Conservation (phyloP, 2,329 filamentous ascomycete genomes). For the Diplodia sapinea region DNA sequence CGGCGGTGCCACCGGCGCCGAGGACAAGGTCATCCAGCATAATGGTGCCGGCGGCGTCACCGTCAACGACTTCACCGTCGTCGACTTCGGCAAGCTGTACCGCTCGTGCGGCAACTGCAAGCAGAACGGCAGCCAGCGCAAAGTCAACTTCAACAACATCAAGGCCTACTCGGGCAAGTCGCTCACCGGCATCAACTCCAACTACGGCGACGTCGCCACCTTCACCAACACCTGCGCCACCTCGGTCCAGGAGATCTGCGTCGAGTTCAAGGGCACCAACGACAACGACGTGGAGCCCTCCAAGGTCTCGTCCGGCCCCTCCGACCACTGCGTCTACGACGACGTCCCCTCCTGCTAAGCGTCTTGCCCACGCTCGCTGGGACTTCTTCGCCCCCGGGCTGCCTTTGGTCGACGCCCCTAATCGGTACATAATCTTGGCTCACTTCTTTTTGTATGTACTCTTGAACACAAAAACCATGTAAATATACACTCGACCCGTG, state of each 20-base stretch:
- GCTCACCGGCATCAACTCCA: constrained; percentile 40
- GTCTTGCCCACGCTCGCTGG: not conserved
- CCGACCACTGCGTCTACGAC: constrained; percentile 42
- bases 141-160: constrained; percentile 33
- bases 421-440: constrained; percentile 7
- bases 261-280: constrained; percentile 44
- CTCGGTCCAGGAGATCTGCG: constrained; percentile 44
- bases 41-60: constrained; percentile 42
- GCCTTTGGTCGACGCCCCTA: not conserved
- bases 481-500: constrained; percentile 2
- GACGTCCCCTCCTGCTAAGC: constrained; percentile 16
- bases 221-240: constrained; percentile 35
- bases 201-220: constrained; percentile 51
- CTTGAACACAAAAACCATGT: not conserved
- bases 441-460: constrained; percentile 21
- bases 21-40: constrained; percentile 44
- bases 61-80: constrained; percentile 41
- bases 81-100: constrained; percentile 41
- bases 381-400: not conserved
- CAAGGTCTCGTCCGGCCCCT: constrained; percentile 41
- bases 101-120: constrained; percentile 42
- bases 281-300: constrained; percentile 44
- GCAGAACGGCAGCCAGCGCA: constrained; percentile 55
- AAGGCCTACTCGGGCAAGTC: constrained; percentile 24
- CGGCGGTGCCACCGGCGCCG: constrained; percentile 38